Conservation (phyloP, 179 eudicot genomes). For the Silene vulgaris region DNA sequence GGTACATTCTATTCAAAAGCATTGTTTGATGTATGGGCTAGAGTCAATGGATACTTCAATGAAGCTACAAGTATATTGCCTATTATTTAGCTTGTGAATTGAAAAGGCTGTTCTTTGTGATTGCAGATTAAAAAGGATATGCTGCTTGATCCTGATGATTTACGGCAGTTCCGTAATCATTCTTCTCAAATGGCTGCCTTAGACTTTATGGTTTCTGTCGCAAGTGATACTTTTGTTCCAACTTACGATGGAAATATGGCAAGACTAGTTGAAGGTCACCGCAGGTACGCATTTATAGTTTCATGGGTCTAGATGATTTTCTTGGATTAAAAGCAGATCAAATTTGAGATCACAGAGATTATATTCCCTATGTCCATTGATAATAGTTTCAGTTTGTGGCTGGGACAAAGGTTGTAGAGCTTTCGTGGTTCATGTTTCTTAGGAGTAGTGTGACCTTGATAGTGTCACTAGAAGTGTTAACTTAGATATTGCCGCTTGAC, state of each 20-base stretch:
- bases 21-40: neutral
- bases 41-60: conserved; percentile 6
- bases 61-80: neutral
- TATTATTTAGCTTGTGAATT: neutral
- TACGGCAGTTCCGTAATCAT: conserved; percentile 82
- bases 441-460: neutral
- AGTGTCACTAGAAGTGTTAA: neutral
- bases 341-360: neutral
- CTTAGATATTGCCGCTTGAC: conserved; percentile 36
- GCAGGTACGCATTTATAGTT: conserved; percentile 49
- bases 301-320: neutral
- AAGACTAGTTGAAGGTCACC: conserved; percentile 91
- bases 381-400: neutral
- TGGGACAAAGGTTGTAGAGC: neutral
- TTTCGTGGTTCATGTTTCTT: neutral
- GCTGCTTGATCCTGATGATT: conserved; percentile 70
- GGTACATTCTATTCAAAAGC: neutral
- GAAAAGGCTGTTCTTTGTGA: conserved; percentile 6
- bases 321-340: neutral
- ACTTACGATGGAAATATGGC: conserved; percentile 99
- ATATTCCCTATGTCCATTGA: neutral
- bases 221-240: conserved; percentile 73
- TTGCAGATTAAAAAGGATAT: conserved; percentile 81
- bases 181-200: conserved; percentile 99
- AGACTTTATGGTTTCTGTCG: conserved; percentile 90